Evolutionary conservation across 345 rosid genomes (phyloP).

Genomic region (Eucalyptus grandis): DNA sequence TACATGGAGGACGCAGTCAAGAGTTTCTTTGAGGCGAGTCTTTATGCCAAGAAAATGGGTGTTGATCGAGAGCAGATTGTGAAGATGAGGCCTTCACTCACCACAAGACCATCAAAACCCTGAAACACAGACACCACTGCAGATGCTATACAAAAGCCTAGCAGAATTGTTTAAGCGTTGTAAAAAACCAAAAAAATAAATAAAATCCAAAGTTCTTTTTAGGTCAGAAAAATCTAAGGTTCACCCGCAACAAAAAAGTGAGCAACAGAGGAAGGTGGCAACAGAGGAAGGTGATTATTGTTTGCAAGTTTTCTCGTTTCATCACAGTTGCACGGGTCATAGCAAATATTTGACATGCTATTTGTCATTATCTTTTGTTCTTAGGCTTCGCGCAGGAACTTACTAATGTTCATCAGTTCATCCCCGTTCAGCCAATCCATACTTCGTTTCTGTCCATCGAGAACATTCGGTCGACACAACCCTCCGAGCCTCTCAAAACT

Average conservation of each 20-base stretch:
- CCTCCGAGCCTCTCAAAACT: neutral
- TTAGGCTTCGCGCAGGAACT: neutral
- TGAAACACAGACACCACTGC: neutral
- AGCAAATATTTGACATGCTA: neutral
- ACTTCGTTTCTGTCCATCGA: neutral
- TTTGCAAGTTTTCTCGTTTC: neutral
- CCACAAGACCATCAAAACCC: conserved; percentile 37
- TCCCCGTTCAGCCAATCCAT: neutral
- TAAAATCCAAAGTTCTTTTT: neutral
- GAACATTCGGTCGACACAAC: neutral
- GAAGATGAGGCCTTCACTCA: conserved; percentile 80
- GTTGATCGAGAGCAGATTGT: conserved; percentile 66
- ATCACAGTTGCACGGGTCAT: neutral
- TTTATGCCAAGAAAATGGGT: conserved; percentile 58
- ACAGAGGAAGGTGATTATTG: neutral
- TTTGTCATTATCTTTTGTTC: neutral
- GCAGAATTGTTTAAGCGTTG: neutral
- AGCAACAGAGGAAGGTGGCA: neutral
- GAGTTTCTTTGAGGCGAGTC: conserved; percentile 59
- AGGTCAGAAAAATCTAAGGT: too few relatives aligned
- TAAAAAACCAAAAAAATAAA: neutral
- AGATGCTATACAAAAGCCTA: neutral
- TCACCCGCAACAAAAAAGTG: neutral
- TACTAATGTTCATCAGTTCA: neutral
- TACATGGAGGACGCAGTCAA: conserved; percentile 88